A percentile compares a stretch with the other conserved stretches of the same genome.
Conservation (phyloP, 116 monocot species). For the Cymodocea nodosa region DNA sequence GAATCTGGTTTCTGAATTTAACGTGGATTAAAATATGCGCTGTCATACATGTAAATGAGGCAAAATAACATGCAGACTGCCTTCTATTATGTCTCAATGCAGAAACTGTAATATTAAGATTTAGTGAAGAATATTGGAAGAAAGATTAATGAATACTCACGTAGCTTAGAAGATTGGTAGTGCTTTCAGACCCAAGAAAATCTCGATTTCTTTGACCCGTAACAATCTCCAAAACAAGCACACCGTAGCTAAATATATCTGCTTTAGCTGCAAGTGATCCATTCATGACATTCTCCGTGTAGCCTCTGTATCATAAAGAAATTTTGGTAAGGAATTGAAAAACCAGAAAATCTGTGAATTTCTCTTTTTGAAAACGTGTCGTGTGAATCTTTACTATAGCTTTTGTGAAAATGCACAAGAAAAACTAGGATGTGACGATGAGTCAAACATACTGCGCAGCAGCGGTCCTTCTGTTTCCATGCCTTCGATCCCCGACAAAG, state of each 20-base stretch:
- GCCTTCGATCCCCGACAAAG: constrained; percentile 3
- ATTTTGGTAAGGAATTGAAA: too few species aligned
- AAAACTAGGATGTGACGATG: neutral
- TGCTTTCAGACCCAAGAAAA: constrained; percentile 1
- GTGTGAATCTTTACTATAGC: too few species aligned
- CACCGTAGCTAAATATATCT: constrained; percentile 20
- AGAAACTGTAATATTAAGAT: neutral
- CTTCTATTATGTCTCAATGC: too few species aligned
- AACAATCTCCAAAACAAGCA: constrained; percentile 14
- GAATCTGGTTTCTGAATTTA: too few species aligned
- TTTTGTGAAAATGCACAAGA: too few species aligned
- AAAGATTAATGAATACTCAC: constrained; percentile 6
- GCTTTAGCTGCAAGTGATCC: constrained; percentile 9
- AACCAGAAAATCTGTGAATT: too few species aligned
- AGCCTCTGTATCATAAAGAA: constrained; percentile 10
- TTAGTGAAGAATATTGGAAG: neutral
- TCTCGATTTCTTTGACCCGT: constrained; percentile 13
- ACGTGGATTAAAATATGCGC: neutral
- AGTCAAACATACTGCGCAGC: neutral
- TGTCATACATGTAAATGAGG: neutral
- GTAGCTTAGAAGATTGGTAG: constrained; percentile 13
- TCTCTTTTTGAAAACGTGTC: too few species aligned
- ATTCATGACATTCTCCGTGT: constrained; percentile 5
- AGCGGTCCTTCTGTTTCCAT: neutral
- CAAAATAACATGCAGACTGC: too few species aligned